These are phyloP conservation scores for Sphagnum fallax DNA, from an alignment of 228 moss, liverwort and hornwort species.

Conservation along the genomic window DNA sequence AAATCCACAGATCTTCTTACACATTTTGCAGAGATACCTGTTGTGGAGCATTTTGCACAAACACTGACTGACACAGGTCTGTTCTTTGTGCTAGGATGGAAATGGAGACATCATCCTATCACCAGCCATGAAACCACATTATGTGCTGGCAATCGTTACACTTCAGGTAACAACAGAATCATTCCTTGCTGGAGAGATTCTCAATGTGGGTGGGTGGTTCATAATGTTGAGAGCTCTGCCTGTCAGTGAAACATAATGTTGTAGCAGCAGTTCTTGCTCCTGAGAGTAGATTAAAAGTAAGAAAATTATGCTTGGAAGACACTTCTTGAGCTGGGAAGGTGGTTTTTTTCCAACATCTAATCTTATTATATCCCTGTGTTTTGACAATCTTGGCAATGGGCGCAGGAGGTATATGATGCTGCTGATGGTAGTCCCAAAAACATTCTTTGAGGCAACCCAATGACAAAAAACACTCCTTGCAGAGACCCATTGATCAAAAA, in stretches of 20 bases:
- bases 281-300: too few relatives aligned
- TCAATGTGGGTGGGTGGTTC: too few relatives aligned
- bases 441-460: slow-evolving; percentile 47
- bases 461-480: slow-evolving; percentile 26
- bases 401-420: slow-evolving; percentile 63
- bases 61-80: background rate
- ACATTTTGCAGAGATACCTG: too few relatives aligned
- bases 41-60: too few relatives aligned
- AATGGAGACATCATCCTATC: slow-evolving; percentile 30
- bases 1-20: too few relatives aligned
- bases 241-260: background rate
- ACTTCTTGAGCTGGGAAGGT: background rate
- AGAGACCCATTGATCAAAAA: too few relatives aligned
- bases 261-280: too few relatives aligned
- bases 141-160: slow-evolving; percentile 77
- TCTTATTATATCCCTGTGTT: background rate
- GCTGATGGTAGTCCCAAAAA: background rate
- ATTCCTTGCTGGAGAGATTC: too few relatives aligned
- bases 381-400: background rate
- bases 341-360: background rate
- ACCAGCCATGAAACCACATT: slow-evolving; percentile 40
- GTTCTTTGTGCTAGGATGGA: slow-evolving; percentile 36
- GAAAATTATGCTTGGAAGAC: background rate
- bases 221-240: background rate
- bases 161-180: slow-evolving; percentile 52